Base-by-base conservation (phyloP, 2,329 filamentous ascomycete genomes). In the Graphilbum fragrans region DNA sequence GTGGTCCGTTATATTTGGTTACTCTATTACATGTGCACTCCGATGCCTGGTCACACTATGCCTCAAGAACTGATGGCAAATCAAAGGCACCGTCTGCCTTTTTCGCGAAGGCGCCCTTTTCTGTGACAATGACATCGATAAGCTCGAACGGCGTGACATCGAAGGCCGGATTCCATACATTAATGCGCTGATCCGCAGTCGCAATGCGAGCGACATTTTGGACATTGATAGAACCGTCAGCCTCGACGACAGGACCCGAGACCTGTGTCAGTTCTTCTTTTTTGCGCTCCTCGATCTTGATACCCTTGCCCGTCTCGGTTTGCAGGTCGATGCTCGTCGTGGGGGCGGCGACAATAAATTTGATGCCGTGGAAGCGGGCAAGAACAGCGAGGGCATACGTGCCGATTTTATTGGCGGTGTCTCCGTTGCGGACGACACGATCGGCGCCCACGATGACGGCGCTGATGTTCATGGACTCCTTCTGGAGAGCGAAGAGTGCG, bases 351-450 rank as follows among this genome's bases (percentile, higher is more conserved):
- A 98, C 88, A 10, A 98, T 72, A 57, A 98, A 98, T 60, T 90
- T 94, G 54, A 96, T 73, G 17, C 85, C 84, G 54, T 98, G 92
- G 54, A 88, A 70, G 49, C 74, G 80, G 19, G 92, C 92, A 23
- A 94, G 71, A n/a, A 96, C 87, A 4, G 92, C 87, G 4, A 98
- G 72, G 41, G 81, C 74, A 58, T 98, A 96, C 1, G 92, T 98
- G 39, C 92, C 92, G 47, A 98, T 93, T 67, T 98, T 98, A 67
- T 98, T 98, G 42, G 92, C 92, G 1, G 92, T 96, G 63, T 98
- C 92, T 23, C 92, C 92, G 54, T 98, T 98, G 39, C 87, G 84
- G 25, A 90, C 92, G 14, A 98, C 92, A 43, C 92, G 78, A 59
- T 98, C 92, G 3, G 92, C 92, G 22, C 92, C 92, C 0, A 98